Evolutionary conservation across 1,284 basidiomycete genomes (phyloP), one percentile per base, ranked within the genome.

Genomic region (Schizopora paradoxa): DNA sequence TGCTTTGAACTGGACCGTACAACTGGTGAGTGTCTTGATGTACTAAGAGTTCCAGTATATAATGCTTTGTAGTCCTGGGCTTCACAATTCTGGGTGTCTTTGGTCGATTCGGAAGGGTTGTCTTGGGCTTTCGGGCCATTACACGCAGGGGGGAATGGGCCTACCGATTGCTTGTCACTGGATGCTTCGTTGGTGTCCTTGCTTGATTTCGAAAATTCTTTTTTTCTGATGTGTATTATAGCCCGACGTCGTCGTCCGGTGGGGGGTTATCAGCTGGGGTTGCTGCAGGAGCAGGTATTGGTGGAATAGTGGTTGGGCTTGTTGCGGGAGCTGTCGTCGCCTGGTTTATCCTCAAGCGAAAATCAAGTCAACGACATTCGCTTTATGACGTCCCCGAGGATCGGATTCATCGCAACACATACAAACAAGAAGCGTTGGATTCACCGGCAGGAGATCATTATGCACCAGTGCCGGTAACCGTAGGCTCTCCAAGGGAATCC

Each of bases 101-200:
- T 81, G 14, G 65, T 66, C 4, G 79, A 82, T 55, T 64, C 74
- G 0, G 57, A 58, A 23, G 76, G 76, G 5, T 66, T 67, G 35
- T 59, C 59, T 21, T 81, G 79, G 78, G 57, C 74, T 1, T 70
- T 74, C 52, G 79, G 79, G 0, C 76, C 76, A 1, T 55, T 80
- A 4, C 78, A 80, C 48, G 68, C 66, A 38, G 69, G 68, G 11
- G 65, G 64, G 6, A 61, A 59, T 27, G 66, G 65, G 10, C 53
- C 65, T 1, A 66, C 63, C 10, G 59, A 59, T 16, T 75, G 74
- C 53, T 60, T 74, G 11, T 58, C 67, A 21, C 56, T 64, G 2
- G 45, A 48, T 36, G 46, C 43, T 47, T 56, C 43, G 49, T 54
- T 23, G 28, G 41, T 28, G 34, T 45, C 1, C 7, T 21, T 27